These are phyloP conservation scores for Yamadazyma kanchanaburiensis DNA, from an alignment of 1,139 yeast species.

Conservation along the genomic window DNA sequence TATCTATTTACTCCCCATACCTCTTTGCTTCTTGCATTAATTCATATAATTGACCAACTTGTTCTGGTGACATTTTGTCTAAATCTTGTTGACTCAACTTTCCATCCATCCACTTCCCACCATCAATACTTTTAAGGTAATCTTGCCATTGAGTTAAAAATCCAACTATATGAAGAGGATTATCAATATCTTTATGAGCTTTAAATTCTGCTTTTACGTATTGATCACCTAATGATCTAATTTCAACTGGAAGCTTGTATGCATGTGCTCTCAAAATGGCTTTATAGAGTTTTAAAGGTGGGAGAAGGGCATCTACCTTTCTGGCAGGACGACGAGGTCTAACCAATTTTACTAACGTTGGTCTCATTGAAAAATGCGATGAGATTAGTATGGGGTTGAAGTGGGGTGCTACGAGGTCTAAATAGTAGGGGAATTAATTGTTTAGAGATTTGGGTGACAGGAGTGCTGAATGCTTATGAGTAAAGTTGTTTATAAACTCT, in stretches of 20 bases:
- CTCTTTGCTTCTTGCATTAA: conserved; percentile 49
- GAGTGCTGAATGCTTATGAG: no score
- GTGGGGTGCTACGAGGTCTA: no score
- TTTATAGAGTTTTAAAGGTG: conserved; percentile 77
- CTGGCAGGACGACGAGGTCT: conserved; percentile 59
- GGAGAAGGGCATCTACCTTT: conserved; percentile 59
- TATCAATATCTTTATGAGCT: conserved; percentile 78
- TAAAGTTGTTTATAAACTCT: no score
- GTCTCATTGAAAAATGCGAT: conserved; percentile 50
- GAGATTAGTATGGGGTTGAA: conserved; percentile 1
- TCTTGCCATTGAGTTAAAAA: conserved; percentile 95
- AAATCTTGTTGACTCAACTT: conserved; percentile 63
- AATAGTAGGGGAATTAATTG: no score
- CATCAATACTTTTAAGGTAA: conserved; percentile 67
- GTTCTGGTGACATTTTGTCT: conserved; percentile 87
- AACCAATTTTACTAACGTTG: conserved; percentile 42
- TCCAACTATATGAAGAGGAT: conserved; percentile 91
- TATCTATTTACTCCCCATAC: conserved; percentile 23
- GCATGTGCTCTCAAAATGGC: conserved; percentile 78
- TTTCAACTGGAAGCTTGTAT: conserved; percentile 57
- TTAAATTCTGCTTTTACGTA: conserved; percentile 88
- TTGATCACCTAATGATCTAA: conserved; percentile 79
- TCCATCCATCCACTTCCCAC: conserved; percentile 74
- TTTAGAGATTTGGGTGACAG: no score
- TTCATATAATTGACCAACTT: conserved; percentile 68